phyloP scores from a whole-genome alignment of 2,329 filamentous ascomycete genomes.

The Fonsecaea multimorphosa region DNA sequence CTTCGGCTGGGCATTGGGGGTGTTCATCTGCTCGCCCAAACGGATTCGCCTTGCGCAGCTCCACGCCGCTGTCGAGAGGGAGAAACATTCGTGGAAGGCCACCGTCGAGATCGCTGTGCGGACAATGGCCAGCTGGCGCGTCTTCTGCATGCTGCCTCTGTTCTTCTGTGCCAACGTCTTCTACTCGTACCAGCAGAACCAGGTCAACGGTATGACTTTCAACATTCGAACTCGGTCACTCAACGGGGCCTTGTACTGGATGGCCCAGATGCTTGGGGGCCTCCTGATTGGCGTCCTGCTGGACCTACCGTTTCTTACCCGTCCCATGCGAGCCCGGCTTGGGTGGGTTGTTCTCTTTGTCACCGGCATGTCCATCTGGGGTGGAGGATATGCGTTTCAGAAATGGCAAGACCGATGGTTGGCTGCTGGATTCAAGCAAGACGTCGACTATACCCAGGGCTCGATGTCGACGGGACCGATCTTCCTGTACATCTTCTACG shows the following conservation, averaged over 20 bases:
- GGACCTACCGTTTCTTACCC: slow-evolving; percentile 52
- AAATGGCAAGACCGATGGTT: slow-evolving; percentile 57
- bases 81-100: slow-evolving; percentile 48
- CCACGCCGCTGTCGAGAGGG: slow-evolving; percentile 47
- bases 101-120: slow-evolving; percentile 44
- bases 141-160: slow-evolving; percentile 72
- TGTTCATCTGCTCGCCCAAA: slow-evolving; percentile 57
- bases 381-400: slow-evolving; percentile 70
- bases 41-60: slow-evolving; percentile 51
- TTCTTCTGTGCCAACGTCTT: slow-evolving; percentile 74
- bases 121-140: slow-evolving; percentile 55
- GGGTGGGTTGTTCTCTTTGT: slow-evolving; percentile 57
- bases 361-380: slow-evolving; percentile 62
- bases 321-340: slow-evolving; percentile 54
- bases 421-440: slow-evolving; percentile 50
- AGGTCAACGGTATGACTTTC: slow-evolving; percentile 60
- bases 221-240: slow-evolving; percentile 63
- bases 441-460: slow-evolving; percentile 57
- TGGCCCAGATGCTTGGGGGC: slow-evolving; percentile 63
- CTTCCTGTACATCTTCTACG: slow-evolving; percentile 74
- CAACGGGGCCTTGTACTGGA: slow-evolving; percentile 62
- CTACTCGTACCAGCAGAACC: slow-evolving; percentile 72
- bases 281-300: slow-evolving; percentile 56
- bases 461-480: slow-evolving; percentile 66
- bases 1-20: slow-evolving; percentile 56